Evolutionary conservation across 1,139 yeast genomes (phyloP).

Genomic region (Kurtzmaniella quercitrusa): DNA sequence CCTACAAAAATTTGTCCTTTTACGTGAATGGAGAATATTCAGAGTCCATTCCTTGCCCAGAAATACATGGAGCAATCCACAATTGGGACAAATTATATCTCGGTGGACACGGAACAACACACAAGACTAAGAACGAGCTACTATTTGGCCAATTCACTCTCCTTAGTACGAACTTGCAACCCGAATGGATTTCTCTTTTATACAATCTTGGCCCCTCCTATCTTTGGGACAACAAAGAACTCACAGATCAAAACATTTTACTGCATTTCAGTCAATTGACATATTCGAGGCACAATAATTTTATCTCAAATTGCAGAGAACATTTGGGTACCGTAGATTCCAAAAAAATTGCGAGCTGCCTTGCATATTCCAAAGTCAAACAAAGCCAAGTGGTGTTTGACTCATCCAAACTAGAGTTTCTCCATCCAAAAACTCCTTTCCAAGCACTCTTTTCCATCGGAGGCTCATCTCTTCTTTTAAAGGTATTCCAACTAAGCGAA

Average conservation of each 20-base stretch:
- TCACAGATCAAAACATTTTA: slow-evolving; percentile 25
- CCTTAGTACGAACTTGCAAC: slow-evolving; percentile 23
- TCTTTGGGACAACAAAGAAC: slow-evolving; percentile 36
- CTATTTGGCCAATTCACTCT: slow-evolving; percentile 31
- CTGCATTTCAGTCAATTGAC: slow-evolving; percentile 30
- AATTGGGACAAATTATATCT: slow-evolving; percentile 40
- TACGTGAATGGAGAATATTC: slow-evolving; percentile 42
- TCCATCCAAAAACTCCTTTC: not conserved
- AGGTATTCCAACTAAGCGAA: slow-evolving; percentile 24
- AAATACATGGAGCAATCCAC: slow-evolving; percentile 22
- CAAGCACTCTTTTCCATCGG: slow-evolving; percentile 29
- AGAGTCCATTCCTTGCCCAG: slow-evolving; percentile 44
- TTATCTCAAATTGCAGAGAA: not conserved
- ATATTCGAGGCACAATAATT: slow-evolving; percentile 21
- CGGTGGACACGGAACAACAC: slow-evolving; percentile 21
- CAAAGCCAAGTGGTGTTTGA: slow-evolving; percentile 31
- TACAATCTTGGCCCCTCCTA: slow-evolving; percentile 37
- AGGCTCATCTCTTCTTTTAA: slow-evolving; percentile 31
- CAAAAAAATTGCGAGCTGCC: slow-evolving; percentile 17
- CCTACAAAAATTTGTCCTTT: slow-evolving; percentile 32
- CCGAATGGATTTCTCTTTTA: slow-evolving; percentile 38
- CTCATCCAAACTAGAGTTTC: slow-evolving; percentile 8
- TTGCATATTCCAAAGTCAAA: slow-evolving; percentile 17
- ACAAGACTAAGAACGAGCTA: slow-evolving; percentile 22
- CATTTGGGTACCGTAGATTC: slow-evolving; percentile 12